A percentile compares a stretch with the other conserved stretches of the same genome.
Conservation (phyloP, 2,329 filamentous ascomycete species). For the Scedosporium dehoogii region DNA sequence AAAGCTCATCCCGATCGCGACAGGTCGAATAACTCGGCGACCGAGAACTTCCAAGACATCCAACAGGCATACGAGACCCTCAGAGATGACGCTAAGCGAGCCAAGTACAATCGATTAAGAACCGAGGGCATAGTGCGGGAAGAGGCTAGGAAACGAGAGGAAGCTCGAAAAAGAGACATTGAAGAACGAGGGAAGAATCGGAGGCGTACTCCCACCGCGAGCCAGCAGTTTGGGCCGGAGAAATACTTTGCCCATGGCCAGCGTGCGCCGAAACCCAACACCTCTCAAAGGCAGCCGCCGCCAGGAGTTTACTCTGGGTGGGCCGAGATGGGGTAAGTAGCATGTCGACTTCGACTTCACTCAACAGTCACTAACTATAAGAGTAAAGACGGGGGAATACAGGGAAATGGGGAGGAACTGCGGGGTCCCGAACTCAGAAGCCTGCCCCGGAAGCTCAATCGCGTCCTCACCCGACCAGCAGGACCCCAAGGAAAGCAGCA, state of each 20-base stretch:
- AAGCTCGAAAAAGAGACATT: constrained; percentile 13
- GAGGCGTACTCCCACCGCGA: not conserved
- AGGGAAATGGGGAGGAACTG: not conserved
- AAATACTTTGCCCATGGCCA: constrained; percentile 4
- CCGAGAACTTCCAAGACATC: constrained; percentile 75
- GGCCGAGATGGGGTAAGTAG: constrained; percentile 5
- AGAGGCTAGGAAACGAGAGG: constrained; percentile 44
- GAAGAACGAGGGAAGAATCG: not conserved
- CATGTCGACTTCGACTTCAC: too few species aligned
- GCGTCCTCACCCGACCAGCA: not conserved
- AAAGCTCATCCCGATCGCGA: constrained; percentile 88
- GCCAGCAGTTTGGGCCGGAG: constrained; percentile 3
- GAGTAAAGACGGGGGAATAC: constrained; percentile 1
- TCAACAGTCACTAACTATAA: not conserved
- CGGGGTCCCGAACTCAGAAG: constrained; percentile 2
- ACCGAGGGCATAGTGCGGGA: constrained; percentile 47
- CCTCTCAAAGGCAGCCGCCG: not conserved
- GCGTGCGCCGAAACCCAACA: not conserved
- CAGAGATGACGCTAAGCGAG: constrained; percentile 37
- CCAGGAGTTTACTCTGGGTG: not conserved
- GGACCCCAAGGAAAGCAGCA: constrained; percentile 1
- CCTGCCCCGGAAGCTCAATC: not conserved
- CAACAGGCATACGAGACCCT: constrained; percentile 76
- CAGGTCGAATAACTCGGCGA: constrained; percentile 69
- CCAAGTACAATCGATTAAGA: constrained; percentile 42